Evolutionary conservation across 495 filamentous ascomycete species (phyloP).

Genomic region (Aspergillus panamensis): DNA sequence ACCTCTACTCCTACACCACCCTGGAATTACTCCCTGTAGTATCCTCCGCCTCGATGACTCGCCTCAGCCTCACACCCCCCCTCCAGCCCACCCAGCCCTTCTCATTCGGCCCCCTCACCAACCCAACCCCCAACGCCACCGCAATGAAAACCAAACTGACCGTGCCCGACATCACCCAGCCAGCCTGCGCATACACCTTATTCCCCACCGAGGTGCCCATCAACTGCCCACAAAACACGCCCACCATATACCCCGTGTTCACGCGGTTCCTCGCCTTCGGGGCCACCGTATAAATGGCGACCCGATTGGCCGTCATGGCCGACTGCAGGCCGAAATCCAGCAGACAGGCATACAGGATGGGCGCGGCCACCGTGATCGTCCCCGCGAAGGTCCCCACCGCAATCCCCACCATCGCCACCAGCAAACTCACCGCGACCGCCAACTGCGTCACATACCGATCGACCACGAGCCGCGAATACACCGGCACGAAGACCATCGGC

Average conservation of each 20-base stretch:
- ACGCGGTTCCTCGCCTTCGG: conserved; percentile 70
- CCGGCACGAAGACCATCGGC: conserved; percentile 60
- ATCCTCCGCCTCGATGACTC: neutral
- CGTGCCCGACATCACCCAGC: conserved; percentile 67
- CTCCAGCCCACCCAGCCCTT: conserved; percentile 72
- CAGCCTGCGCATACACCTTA: conserved; percentile 61
- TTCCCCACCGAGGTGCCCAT: conserved; percentile 73
- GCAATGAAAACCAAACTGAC: conserved; percentile 65
- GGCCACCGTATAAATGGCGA: conserved; percentile 66
- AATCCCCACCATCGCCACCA: conserved; percentile 57
- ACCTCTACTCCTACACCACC: too few relatives aligned
- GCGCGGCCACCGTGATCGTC: conserved; percentile 62
- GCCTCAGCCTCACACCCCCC: conserved; percentile 43
- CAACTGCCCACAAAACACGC: conserved; percentile 70
- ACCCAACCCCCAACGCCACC: conserved; percentile 53
- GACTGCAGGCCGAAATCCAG: conserved; percentile 73
- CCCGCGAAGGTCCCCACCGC: conserved; percentile 68
- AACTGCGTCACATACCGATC: conserved; percentile 65
- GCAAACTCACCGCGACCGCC: conserved; percentile 60
- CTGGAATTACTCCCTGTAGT: neutral
- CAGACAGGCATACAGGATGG: conserved; percentile 69
- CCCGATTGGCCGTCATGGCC: conserved; percentile 70
- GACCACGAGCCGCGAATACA: conserved; percentile 68
- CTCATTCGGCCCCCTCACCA: conserved; percentile 64
- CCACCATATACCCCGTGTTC: conserved; percentile 82